These are phyloP conservation scores for Mucor lusitanicus DNA, from an alignment of 371 early-diverging fungal species.

Conservation along the genomic window DNA sequence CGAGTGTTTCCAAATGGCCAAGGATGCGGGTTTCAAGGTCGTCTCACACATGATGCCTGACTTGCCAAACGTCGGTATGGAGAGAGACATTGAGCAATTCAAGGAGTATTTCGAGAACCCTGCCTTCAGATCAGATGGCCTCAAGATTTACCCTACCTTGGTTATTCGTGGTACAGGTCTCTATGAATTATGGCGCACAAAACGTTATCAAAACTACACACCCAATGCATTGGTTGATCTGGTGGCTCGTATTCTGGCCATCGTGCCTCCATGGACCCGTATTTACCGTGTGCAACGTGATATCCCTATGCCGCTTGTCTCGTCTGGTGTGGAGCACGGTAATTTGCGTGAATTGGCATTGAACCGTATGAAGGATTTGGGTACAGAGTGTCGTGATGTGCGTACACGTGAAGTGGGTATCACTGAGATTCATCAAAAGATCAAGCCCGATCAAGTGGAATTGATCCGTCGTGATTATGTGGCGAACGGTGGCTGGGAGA, in stretches of 20 bases:
- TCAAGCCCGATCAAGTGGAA: constrained; percentile 94
- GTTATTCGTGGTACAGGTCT: constrained; percentile 99
- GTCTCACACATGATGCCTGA: constrained; percentile 99
- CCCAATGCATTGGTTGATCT: constrained; percentile 98
- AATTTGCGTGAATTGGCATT: constrained; percentile 98
- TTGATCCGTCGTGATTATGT: constrained; percentile 98
- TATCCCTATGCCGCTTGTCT: constrained; percentile 99
- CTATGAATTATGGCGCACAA: constrained; percentile 99
- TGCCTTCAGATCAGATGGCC: constrained; percentile 97
- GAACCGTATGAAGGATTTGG: constrained; percentile 97
- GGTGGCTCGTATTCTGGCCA: constrained; percentile 94
- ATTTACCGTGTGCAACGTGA: constrained; percentile 99
- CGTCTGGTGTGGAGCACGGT: constrained; percentile 99
- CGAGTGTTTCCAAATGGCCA: constrained; percentile 96
- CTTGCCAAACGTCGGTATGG: constrained; percentile 99
- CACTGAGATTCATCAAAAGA: constrained; percentile 97
- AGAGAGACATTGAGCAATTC: constrained; percentile 99
- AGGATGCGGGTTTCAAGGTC: constrained; percentile 99
- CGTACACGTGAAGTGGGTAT: constrained; percentile 99
- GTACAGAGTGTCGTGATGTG: constrained; percentile 98
- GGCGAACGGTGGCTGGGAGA: constrained; percentile 99
- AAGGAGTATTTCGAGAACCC: constrained; percentile 99
- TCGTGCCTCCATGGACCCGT: constrained; percentile 99
- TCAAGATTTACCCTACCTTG: constrained; percentile 99
- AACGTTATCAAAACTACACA: constrained; percentile 98